Conservation (phyloP, 176 grass and related monocot species). For the Dendrocalamus sinicus region DNA sequence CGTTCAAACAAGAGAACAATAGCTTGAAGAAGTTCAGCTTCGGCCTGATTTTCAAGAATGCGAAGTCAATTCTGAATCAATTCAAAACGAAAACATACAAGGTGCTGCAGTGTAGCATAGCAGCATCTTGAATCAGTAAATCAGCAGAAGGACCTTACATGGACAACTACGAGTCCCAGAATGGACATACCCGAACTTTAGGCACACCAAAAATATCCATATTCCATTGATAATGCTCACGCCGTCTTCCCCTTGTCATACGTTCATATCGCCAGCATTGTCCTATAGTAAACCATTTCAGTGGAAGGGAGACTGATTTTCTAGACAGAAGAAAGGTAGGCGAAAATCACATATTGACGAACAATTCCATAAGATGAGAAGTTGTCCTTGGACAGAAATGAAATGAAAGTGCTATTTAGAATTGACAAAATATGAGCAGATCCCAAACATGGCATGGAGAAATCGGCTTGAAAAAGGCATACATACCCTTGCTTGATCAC, state of each 20-base stretch:
- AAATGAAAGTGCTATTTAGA: not conserved
- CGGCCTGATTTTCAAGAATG: slow-evolving; percentile 46
- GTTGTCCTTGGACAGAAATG: not conserved
- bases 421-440: not conserved
- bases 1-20: slow-evolving; percentile 84
- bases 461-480: not conserved
- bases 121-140: not conserved
- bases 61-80: not conserved
- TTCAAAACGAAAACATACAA: slow-evolving; percentile 8
- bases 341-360: slow-evolving; percentile 35
- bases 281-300: slow-evolving; percentile 99
- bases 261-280: slow-evolving; percentile 96
- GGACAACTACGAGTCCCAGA: not conserved
- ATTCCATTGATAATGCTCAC: slow-evolving; percentile 98
- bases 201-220: slow-evolving; percentile 93
- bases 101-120: not conserved
- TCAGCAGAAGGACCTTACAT: not conserved
- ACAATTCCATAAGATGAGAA: slow-evolving; percentile 7
- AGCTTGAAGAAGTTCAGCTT: slow-evolving; percentile 87
- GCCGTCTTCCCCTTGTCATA: slow-evolving; percentile 89
- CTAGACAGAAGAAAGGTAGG: slow-evolving; percentile 62
- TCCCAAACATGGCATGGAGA: not conserved
- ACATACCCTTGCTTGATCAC: slow-evolving; percentile 91
- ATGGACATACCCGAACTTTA: slow-evolving; percentile 70
- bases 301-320: slow-evolving; percentile 88